phyloP scores from a whole-genome alignment of 2,329 filamentous ascomycete genomes.

The Lachnellula occidentalis region DNA sequence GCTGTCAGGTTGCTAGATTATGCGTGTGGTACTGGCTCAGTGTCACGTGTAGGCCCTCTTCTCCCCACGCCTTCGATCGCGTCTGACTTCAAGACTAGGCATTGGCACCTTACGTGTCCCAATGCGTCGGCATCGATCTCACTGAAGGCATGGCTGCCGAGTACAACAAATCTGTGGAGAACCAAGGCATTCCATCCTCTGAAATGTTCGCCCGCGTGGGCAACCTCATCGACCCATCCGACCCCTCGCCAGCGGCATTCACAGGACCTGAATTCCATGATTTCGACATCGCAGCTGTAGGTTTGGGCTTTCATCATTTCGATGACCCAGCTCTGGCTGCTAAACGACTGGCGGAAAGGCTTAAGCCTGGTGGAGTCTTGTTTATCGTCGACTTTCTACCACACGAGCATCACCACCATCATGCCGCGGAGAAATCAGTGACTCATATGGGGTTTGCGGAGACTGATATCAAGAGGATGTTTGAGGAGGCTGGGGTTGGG shows the following conservation, averaged over 20 bases:
- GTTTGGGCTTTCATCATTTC: constrained; percentile 63
- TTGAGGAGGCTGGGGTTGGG: constrained; percentile 55
- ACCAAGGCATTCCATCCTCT: constrained; percentile 45
- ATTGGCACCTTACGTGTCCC: constrained; percentile 55
- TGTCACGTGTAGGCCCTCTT: constrained; percentile 51
- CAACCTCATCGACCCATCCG: constrained; percentile 46
- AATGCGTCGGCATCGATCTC: constrained; percentile 64
- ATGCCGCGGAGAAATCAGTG: constrained; percentile 46
- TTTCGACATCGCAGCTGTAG: constrained; percentile 64
- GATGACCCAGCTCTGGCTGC: constrained; percentile 57
- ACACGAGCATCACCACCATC: constrained; percentile 33
- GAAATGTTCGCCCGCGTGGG: constrained; percentile 54
- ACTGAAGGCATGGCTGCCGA: constrained; percentile 63
- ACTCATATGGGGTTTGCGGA: constrained; percentile 61
- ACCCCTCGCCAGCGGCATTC: constrained; percentile 49
- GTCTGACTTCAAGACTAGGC: constrained; percentile 35
- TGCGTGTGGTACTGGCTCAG: constrained; percentile 65
- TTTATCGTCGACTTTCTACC: constrained; percentile 64
- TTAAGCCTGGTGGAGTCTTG: constrained; percentile 61
- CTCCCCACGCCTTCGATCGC: neutral
- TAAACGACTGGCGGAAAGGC: constrained; percentile 51
- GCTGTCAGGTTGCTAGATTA: constrained; percentile 62
- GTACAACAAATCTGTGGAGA: constrained; percentile 57
- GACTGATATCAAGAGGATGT: constrained; percentile 53
- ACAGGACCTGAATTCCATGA: constrained; percentile 51